Evolutionary conservation across 106 monocot genomes (phyloP).

Genomic region (Amphibolis antarctica): DNA sequence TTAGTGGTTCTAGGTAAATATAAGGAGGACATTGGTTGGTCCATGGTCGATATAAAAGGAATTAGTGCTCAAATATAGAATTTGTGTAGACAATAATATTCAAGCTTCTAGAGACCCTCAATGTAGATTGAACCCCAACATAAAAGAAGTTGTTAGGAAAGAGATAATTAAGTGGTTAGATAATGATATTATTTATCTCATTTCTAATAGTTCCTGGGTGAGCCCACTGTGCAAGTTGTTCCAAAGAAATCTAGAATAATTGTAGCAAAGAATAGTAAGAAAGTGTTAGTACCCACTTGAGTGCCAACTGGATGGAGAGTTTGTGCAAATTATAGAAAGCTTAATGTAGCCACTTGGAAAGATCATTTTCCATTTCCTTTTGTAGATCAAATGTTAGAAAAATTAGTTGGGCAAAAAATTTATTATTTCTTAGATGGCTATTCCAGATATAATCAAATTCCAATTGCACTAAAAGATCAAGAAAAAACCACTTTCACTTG

Average conservation of each 20-base stretch:
- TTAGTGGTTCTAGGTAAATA: neutral
- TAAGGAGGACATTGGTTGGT: neutral
- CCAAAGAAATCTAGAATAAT: neutral
- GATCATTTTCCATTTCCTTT: neutral
- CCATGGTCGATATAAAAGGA: neutral
- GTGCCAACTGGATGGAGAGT: neutral
- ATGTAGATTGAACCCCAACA: neutral
- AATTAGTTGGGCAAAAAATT: neutral
- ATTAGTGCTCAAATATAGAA: neutral
- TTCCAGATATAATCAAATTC: neutral
- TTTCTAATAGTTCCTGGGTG: neutral
- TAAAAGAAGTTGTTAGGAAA: neutral
- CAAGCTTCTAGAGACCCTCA: neutral
- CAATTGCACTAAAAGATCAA: neutral
- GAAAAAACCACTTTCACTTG: neutral
- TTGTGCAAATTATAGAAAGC: neutral
- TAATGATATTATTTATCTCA: neutral
- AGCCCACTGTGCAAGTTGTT: neutral
- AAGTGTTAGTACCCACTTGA: neutral
- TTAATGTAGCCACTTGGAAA: neutral
- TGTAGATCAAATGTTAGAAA: neutral
- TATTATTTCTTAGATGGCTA: neutral
- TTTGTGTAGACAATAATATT: neutral
- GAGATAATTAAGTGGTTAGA: neutral
- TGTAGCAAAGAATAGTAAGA: neutral